Base-by-base conservation (phyloP, 1,284 basidiomycete species). In the Athelia psychrophila region DNA sequence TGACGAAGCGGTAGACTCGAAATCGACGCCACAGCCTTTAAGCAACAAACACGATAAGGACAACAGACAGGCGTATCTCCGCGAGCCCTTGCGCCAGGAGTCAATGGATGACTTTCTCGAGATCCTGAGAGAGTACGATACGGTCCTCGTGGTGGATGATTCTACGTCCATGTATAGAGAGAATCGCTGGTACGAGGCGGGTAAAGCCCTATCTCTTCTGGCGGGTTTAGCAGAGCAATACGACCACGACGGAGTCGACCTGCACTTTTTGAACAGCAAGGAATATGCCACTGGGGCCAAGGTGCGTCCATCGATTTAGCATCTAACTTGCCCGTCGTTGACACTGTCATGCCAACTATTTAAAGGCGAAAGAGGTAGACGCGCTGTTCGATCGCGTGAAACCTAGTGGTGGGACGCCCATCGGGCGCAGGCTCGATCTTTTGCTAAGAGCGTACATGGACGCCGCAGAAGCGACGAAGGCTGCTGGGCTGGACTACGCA, bases 241-340 rank as follows among this genome's bases (percentile, higher is more conserved):
- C 51, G 78, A 79, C 52, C 56, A 57, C 3, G 73, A 80, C 54
- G 80, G 80, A 1, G 74, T 82, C 42, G 79, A 81, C 52, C 63
- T 80, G 2, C 63, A 75, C 56, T 81, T 82, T 62, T 53, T 82
- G 44, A 79, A 80, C 56, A 61, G 59, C 47, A 56, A 51, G 30
- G 55, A 58, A 50, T 57, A 64, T 9, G 68, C 68, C 2, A 57
- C 53, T 16, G 66, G 70, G 51, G 50, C 77, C 55, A 75, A 67
- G 64, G 75, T 75, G 49, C 20, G 58, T 50, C 33, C 5, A n/a
- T n/a, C 9, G 6, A 30, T 30, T 30, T 30, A 5, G 27, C 38
- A 6, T 42, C n/a, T 19, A 44, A 46, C 46, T 40, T 46, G 54
- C 24, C 19, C 48, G 38, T 49, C 48, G 33, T 30, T 50, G 33